Percentiles rank a stretch among this genome's conserved stretches.
phyloP scores from a whole-genome alignment of 768 basidiomycete species.

The Suillus brevipes region DNA sequence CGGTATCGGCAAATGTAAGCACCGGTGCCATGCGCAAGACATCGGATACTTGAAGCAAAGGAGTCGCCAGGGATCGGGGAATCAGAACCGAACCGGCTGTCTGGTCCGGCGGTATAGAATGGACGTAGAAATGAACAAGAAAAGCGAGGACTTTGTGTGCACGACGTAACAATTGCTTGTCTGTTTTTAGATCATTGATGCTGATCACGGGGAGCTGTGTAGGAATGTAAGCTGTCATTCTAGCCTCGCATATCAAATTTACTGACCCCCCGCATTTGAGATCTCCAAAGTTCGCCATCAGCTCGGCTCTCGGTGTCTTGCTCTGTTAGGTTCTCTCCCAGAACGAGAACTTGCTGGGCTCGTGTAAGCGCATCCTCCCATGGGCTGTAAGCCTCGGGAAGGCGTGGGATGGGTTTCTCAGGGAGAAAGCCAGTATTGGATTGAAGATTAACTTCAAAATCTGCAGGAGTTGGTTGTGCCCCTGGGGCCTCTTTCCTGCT shows the following conservation, averaged over 20 bases:
- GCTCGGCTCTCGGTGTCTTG: constrained; percentile 48
- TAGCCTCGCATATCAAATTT: constrained; percentile 7
- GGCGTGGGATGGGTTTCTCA: constrained; percentile 52
- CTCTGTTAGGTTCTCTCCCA: constrained; percentile 57
- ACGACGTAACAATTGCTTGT: constrained; percentile 69
- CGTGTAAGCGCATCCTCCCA: constrained; percentile 73
- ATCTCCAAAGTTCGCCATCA: constrained; percentile 70
- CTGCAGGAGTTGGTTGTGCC: constrained; percentile 38
- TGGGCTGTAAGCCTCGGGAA: constrained; percentile 51
- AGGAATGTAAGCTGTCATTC: constrained; percentile 15
- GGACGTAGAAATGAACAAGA: constrained; percentile 88
- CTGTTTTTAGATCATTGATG: constrained; percentile 48
- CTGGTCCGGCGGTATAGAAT: constrained; percentile 59
- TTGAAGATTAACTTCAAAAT: constrained; percentile 52
- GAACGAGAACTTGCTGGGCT: constrained; percentile 52
- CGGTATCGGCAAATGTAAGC: constrained; percentile 93
- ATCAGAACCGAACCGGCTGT: constrained; percentile 50
- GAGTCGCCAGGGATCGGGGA: constrained; percentile 75
- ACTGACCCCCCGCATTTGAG: constrained; percentile 61
- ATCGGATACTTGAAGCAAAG: constrained; percentile 74
- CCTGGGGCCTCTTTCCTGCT: constrained; percentile 30
- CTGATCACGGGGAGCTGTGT: constrained; percentile 72
- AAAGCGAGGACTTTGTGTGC: constrained; percentile 90
- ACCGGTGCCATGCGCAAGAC: constrained; percentile 87
- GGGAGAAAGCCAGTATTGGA: constrained; percentile 84